Base-by-base conservation (phyloP, 106 monocot genomes). In the Agapanthus africanus region DNA sequence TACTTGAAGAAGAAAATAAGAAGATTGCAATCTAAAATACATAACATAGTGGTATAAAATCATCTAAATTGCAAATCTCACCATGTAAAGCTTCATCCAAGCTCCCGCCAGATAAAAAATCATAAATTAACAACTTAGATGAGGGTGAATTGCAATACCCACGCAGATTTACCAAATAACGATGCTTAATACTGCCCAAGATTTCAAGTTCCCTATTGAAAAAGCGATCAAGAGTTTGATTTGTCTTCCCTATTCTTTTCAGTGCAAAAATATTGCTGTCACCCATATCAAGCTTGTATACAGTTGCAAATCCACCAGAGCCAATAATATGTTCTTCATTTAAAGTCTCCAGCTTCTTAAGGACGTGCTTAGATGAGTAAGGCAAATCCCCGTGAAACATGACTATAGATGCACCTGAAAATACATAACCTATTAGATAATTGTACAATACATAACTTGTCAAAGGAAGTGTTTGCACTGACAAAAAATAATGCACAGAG, bases 301-400 rank as follows among this genome's bases (percentile, higher is more conserved):
- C 95, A 37, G 88, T 95, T 70, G 83, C 95, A 79, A 95, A 95
- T 30, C 91, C 95, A 35, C 95, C 95, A 60, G 71, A 74, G 37
- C 95, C 91, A 49, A 95, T 88, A 63, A 95, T 88, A 59, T 76
- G 79, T 63, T 95, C 85, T 56, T 91, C 84, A 67, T 72, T 84
- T 38, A 95, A 67, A 0, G 69, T 76, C 62, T 95, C 95, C 51
- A 95, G 38, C 66, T 95, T 91, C 56, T 77, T 95, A 11, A 95
- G 77, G 34, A 95, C 83, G 70, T 91, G 91, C 60, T 86, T 91
- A 63, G 95, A 86, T 27, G 95, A 86, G 74, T 95, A 95, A 49
- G 95, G 95, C 73, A 95, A 72, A 70, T 95, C 95, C 47, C 95
- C 95, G 73, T 95, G 95, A 75, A 95, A 95, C 88, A 95, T 95